Conservation (phyloP, 169 alveolate species). For the Amoebophrya sp. region DNA sequence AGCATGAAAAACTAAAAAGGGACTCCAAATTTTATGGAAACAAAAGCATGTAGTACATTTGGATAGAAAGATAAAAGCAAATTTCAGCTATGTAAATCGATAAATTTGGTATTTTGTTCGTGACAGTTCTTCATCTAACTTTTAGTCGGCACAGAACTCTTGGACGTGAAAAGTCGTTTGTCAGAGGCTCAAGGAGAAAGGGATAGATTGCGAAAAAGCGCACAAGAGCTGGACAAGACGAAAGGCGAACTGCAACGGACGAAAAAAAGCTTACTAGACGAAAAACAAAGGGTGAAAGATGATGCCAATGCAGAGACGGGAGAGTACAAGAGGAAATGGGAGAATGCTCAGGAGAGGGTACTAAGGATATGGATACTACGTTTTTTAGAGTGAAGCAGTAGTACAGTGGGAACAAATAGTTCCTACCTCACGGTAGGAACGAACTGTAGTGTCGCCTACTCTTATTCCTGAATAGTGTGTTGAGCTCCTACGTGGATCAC, state of each 20-base stretch:
- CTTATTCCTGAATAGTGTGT: too few species aligned
- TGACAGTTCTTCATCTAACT: not conserved
- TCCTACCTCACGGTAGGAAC: not conserved
- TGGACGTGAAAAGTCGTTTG: not conserved
- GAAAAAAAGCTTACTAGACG: too few species aligned
- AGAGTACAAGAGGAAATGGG: not conserved
- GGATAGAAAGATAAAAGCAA: too few species aligned
- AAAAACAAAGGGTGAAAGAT: too few species aligned
- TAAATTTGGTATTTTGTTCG: not conserved
- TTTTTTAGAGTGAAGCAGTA: too few species aligned
- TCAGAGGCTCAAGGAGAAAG: not conserved
- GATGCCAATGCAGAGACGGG: too few species aligned
- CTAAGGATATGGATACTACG: too few species aligned
- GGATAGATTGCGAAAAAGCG: not conserved
- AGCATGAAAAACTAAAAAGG: not conserved
- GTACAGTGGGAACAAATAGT: not conserved
- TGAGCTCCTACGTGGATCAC: too few species aligned
- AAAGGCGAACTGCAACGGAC: not conserved
- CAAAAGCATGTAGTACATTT: too few species aligned
- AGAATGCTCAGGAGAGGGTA: not conserved
- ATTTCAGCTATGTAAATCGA: not conserved
- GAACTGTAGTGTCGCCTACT: too few species aligned
- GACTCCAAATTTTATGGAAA: too few species aligned
- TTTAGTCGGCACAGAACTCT: not conserved
- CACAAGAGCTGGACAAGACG: not conserved